Percentiles rank a stretch among this genome's conserved stretches.
These are phyloP conservation scores for Umbellularia californica DNA, from an alignment of 164 flowering plant species.

Conservation along the genomic window DNA sequence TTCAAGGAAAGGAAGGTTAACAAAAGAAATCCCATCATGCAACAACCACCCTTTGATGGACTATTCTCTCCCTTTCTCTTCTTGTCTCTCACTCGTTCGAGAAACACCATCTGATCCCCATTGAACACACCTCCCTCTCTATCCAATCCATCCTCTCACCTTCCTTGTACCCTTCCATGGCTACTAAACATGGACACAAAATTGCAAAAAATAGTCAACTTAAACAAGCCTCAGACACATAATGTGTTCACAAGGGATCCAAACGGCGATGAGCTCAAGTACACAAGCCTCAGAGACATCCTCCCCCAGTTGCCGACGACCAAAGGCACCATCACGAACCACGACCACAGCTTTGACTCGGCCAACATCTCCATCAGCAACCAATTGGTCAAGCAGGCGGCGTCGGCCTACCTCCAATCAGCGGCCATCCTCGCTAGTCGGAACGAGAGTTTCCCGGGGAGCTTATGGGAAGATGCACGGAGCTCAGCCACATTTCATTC, in stretches of 20 bases:
- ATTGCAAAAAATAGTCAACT: constrained; percentile 3
- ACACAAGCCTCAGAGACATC: constrained; percentile 55
- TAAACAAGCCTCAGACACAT: not conserved
- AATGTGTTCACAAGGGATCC: not conserved
- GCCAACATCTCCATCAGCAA: constrained; percentile 40
- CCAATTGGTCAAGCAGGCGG: constrained; percentile 58
- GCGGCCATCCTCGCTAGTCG: constrained; percentile 26
- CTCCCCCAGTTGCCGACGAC: constrained; percentile 5
- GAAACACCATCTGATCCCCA: not conserved
- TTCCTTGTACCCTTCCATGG: constrained; percentile 13
- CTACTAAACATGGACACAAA: constrained; percentile 18
- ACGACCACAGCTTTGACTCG: constrained; percentile 15
- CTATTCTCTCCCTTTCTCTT: not conserved
- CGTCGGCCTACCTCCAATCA: constrained; percentile 60
- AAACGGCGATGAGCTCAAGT: constrained; percentile 18
- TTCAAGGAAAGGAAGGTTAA: not conserved
- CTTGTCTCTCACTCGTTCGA: not conserved
- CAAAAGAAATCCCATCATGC: not conserved
- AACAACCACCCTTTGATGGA: not conserved
- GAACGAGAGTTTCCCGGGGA: constrained; percentile 28
- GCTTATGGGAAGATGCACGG: constrained; percentile 22
- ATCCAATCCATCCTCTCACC: not conserved
- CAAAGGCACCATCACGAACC: not conserved
- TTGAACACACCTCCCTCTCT: not conserved
- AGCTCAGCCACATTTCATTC: not conserved